Conservation (phyloP, 2,329 filamentous ascomycete species). For the Didymella pinodella region DNA sequence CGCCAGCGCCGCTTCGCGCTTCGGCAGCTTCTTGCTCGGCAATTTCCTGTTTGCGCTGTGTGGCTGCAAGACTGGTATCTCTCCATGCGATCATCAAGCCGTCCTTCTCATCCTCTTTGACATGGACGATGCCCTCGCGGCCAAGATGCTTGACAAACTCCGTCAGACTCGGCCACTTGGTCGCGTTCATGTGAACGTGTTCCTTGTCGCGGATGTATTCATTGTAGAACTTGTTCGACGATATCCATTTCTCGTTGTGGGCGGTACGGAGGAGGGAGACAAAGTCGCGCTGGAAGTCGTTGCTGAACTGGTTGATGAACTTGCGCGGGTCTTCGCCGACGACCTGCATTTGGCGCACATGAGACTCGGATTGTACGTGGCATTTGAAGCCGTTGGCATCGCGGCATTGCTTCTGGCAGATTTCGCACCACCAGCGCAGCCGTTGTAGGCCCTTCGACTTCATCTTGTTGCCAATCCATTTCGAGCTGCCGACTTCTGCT, state of each 20-base stretch:
- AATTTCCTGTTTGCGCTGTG: conserved; percentile 81
- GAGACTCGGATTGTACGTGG: conserved; percentile 83
- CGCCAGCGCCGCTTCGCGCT: conserved; percentile 87
- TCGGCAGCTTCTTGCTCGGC: conserved; percentile 85
- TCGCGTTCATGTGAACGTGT: conserved; percentile 94
- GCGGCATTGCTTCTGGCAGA: conserved; percentile 77
- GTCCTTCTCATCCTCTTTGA: conserved; percentile 84
- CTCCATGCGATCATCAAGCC: conserved; percentile 89
- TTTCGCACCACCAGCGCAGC: conserved; percentile 87
- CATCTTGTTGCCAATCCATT: conserved; percentile 88
- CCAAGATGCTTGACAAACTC: conserved; percentile 91
- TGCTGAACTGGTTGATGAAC: conserved; percentile 81
- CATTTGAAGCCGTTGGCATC: conserved; percentile 78
- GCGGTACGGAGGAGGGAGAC: conserved; percentile 77
- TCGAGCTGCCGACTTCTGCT: conserved; percentile 91
- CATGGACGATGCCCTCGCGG: conserved; percentile 83
- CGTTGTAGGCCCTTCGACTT: conserved; percentile 71
- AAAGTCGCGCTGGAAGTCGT: conserved; percentile 83
- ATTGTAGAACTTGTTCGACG: conserved; percentile 94
- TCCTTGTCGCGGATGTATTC: conserved; percentile 76
- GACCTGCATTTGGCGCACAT: conserved; percentile 87
- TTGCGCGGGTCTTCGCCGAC: conserved; percentile 89
- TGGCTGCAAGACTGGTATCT: conserved; percentile 86
- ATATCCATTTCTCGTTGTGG: conserved; percentile 89
- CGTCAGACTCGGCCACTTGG: conserved; percentile 84